These are phyloP conservation scores for Aspergillus cejpii DNA, from an alignment of 2,329 filamentous ascomycete species.

Conservation along the genomic window DNA sequence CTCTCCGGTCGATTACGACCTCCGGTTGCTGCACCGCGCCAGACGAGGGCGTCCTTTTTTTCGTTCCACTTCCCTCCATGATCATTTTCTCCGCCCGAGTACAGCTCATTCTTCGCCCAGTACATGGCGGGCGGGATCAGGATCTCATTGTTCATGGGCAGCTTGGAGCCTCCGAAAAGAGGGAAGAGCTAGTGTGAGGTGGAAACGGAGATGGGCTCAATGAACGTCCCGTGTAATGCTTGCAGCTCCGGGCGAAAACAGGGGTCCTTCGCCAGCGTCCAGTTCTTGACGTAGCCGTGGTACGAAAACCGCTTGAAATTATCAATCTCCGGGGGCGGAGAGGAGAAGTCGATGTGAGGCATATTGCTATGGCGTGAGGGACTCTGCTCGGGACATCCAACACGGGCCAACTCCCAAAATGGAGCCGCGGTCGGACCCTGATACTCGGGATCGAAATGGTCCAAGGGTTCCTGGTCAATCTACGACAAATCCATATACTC, in stretches of 20 bases:
- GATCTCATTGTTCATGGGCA: conserved; percentile 48
- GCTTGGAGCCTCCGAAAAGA: conserved; percentile 47
- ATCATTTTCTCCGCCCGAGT: conserved; percentile 33
- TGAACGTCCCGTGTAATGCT: conserved; percentile 44
- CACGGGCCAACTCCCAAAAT: conserved; percentile 41
- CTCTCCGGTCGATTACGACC: conserved; percentile 47
- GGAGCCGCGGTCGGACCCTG: conserved; percentile 12
- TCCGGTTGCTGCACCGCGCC: conserved; percentile 46
- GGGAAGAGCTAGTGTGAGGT: conserved; percentile 44
- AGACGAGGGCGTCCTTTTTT: conserved; percentile 40
- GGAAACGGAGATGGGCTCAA: conserved; percentile 43
- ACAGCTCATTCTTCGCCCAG: conserved; percentile 42
- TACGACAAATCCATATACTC: conserved; percentile 13
- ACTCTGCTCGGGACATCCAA: conserved; percentile 32
- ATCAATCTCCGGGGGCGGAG: conserved; percentile 18
- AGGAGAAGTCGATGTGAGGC: conserved; percentile 33
- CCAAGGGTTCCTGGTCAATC: conserved; percentile 6
- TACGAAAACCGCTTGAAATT: conserved; percentile 33
- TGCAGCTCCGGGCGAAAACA: conserved; percentile 44
- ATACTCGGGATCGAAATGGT: conserved; percentile 13
- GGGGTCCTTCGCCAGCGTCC: conserved; percentile 40
- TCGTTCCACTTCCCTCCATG: conserved; percentile 38
- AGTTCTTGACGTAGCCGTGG: conserved; percentile 45
- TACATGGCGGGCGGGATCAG: conserved; percentile 47
- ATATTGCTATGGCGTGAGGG: conserved; percentile 15